Conservation (phyloP, 2,329 filamentous ascomycete genomes). For the Trichoderma aggressivum region DNA sequence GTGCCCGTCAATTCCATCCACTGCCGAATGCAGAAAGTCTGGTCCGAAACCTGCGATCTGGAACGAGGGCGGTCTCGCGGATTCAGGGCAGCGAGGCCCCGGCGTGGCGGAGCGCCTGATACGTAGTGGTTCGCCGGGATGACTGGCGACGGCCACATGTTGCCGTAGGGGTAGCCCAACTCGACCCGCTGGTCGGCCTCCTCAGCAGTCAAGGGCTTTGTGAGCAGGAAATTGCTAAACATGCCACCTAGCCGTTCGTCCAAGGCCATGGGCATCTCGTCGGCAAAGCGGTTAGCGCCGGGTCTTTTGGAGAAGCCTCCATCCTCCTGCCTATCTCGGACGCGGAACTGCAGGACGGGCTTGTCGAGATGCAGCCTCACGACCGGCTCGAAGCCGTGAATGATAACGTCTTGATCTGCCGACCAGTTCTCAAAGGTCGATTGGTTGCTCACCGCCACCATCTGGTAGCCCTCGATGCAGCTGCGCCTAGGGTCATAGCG, state of each 20-base stretch:
- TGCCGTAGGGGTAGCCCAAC: conserved; percentile 42
- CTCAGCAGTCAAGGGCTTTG: conserved; percentile 46
- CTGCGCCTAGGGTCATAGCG: conserved; percentile 71
- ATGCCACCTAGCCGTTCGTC: conserved; percentile 47
- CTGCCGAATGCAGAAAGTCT: conserved; percentile 69
- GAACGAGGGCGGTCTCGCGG: conserved; percentile 42
- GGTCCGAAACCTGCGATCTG: conserved; percentile 61
- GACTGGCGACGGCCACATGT: conserved; percentile 72
- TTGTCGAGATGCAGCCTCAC: conserved; percentile 71
- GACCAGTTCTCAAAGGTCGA: conserved; percentile 62
- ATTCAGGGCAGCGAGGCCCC: conserved; percentile 26
- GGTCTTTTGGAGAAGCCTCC: conserved; percentile 24
- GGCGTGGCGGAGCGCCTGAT: conserved; percentile 30
- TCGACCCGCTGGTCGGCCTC: conserved; percentile 31
- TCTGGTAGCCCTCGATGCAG: conserved; percentile 75
- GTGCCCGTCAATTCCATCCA: conserved; percentile 66
- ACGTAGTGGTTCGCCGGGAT: conserved; percentile 63
- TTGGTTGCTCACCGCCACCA: conserved; percentile 62
- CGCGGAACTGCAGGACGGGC: conserved; percentile 60
- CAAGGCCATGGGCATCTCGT: conserved; percentile 53
- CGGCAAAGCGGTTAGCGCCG: conserved; percentile 41
- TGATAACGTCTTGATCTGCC: conserved; percentile 60
- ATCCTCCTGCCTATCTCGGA: conserved; percentile 24
- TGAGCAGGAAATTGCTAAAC: conserved; percentile 66
- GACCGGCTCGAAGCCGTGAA: conserved; percentile 68